Percentiles rank a stretch among this genome's conserved stretches.
Evolutionary conservation across 148 eudicot species (phyloP).

Genomic region (Rhododendron williamsianum): DNA sequence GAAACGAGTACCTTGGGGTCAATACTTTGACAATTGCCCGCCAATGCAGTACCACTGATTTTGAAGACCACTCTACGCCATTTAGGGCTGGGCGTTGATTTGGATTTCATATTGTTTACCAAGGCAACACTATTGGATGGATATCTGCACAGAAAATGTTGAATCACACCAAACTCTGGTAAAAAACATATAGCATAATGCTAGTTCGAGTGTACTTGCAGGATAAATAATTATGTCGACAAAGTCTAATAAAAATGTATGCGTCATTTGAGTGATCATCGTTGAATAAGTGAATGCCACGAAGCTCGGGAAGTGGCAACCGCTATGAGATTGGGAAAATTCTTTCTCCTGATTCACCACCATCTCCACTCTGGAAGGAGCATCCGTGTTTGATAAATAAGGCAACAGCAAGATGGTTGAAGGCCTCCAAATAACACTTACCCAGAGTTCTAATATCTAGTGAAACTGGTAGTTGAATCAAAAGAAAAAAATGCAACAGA

Average conservation of each 20-base stretch:
- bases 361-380: neutral
- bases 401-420: neutral
- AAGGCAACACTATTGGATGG: slow-evolving; percentile 7
- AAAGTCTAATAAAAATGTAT: neutral
- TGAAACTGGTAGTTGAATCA: neutral
- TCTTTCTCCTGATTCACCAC: neutral
- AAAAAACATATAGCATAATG: neutral
- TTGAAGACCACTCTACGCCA: slow-evolving; percentile 97
- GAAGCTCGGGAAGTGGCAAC: neutral
- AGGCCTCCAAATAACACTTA: neutral
- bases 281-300: neutral
- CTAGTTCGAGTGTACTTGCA: neutral
- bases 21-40: slow-evolving; percentile 71
- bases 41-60: slow-evolving; percentile 91
- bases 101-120: slow-evolving; percentile 43
- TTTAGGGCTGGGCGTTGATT: slow-evolving; percentile 51
- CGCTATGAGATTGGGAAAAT: neutral
- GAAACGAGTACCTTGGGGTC: slow-evolving; percentile 73
- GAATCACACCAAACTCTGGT: neutral
- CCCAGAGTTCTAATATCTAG: neutral
- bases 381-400: neutral
- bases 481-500: neutral
- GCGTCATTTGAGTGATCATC: no score
- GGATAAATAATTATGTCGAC: neutral
- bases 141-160: slow-evolving; percentile 4